Conservation (phyloP, 257 asterid genomes). For the Solanum pinnatisectum region DNA sequence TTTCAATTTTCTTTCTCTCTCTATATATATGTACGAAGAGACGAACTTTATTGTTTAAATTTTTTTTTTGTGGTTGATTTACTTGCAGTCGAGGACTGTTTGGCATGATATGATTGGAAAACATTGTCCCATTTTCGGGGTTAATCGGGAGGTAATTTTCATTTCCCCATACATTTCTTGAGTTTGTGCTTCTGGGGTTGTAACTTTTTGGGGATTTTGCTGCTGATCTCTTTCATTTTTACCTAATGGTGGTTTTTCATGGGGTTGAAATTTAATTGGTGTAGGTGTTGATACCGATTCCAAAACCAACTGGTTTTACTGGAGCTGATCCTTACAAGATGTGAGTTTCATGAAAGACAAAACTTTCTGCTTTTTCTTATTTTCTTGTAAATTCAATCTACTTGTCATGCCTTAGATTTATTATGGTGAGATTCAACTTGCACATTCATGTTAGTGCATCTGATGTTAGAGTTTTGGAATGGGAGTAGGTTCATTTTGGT, state of each 20-base stretch:
- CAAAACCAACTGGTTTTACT: conserved; percentile 82
- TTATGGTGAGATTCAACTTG: not conserved
- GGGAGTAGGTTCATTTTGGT: too few relatives aligned
- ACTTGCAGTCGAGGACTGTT: conserved; percentile 68
- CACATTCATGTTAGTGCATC: not conserved
- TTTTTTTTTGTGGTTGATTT: not conserved
- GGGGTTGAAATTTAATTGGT: not conserved
- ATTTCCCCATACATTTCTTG: not conserved
- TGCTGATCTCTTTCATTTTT: not conserved
- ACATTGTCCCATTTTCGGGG: conserved; percentile 86
- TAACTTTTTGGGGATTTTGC: not conserved
- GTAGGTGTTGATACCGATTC: conserved; percentile 81
- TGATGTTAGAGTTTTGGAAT: not conserved
- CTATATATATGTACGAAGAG: not conserved
- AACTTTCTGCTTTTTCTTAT: not conserved
- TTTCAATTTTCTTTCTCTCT: not conserved
- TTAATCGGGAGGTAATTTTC: conserved; percentile 79
- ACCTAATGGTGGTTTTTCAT: not conserved
- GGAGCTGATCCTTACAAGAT: conserved; percentile 96
- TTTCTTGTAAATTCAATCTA: not conserved
- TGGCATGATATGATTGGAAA: conserved; percentile 97
- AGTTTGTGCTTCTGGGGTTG: not conserved
- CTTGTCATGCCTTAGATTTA: not conserved
- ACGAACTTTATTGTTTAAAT: not conserved
- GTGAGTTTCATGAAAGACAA: conserved; percentile 29